Evolutionary conservation across 306 rosid genomes (phyloP), one percentile per base, ranked within the genome.

Genomic region (Oxytropis ochrocephala): DNA sequence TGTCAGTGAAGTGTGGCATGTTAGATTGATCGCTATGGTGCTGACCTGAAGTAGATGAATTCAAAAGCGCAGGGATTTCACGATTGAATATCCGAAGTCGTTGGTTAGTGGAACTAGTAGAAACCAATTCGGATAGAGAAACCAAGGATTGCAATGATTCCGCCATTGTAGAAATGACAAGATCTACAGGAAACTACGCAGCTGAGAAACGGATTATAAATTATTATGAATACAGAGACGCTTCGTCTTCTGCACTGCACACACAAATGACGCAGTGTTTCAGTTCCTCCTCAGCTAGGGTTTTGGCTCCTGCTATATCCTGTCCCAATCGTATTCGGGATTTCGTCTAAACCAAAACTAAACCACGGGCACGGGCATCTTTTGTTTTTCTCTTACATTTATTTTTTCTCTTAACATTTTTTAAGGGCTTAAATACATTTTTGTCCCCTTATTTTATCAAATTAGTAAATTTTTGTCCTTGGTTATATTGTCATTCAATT

Each of bases 21-120:
- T 65, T 4, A 53, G 38, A 32, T 13, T 13, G 78, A 76, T 29
- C 54, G 69, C 6, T 27, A 24, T 32, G 67, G 42, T 4, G 49
- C 80, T 68, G 49, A 94, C 99, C 99, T 70, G 86, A 78, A 73
- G 64, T 41, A 14, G 77, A 76, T 39, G 64, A 70, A 16, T 39
- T 30, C 75, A 88, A 42, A 53, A 88, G 71, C 12, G 86, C 64
- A 18, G 96, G 88, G 69, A 94, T 74, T 79, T 94, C 89, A 41
- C 78, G 68, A 9, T 79, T 79, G 85, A 94, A 94, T 64, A 94
- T 87, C 56, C 84, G 81, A 64, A 84, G 66, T 7, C 96, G 99
- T 33, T 84, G 82, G 69, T 69, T 86, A 12, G 91, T 84, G 62
- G 97, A 91, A 2, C 85, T 50, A 62, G 95, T 84, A 63, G 96